phyloP scores from a whole-genome alignment of 2,329 filamentous ascomycete species.

The Colletotrichum godetiae region DNA sequence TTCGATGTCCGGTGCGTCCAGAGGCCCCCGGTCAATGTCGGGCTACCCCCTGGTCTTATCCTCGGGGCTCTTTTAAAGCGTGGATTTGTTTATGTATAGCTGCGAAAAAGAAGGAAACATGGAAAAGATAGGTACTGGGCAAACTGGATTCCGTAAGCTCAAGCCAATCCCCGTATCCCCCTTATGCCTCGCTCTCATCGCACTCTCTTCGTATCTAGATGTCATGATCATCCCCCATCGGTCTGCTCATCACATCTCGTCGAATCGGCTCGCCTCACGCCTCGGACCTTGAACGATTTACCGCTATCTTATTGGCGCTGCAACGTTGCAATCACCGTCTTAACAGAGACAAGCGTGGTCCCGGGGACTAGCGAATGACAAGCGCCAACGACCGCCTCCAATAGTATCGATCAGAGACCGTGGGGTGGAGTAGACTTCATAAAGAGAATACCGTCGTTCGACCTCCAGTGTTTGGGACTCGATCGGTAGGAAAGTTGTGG shows the following conservation, averaged over 20 bases:
- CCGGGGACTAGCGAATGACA: slow-evolving; percentile 7
- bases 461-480: background rate
- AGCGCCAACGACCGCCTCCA: slow-evolving; percentile 13
- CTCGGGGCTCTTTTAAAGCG: background rate
- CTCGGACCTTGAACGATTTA: background rate
- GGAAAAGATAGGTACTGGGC: background rate
- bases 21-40: background rate
- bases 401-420: background rate
- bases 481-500: background rate
- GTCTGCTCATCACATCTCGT: background rate
- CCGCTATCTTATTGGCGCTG: slow-evolving; percentile 29
- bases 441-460: background rate
- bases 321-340: slow-evolving; percentile 35
- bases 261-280: slow-evolving; percentile 18
- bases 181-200: background rate
- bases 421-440: slow-evolving; percentile 17
- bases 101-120: background rate
- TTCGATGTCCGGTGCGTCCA: slow-evolving; percentile 12
- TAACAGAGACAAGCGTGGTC: slow-evolving; percentile 13
- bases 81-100: background rate
- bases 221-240: slow-evolving; percentile 18
- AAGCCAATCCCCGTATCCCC: background rate
- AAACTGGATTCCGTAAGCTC: background rate
- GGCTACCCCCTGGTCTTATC: background rate
- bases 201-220: background rate